Evolutionary conservation across 2,329 filamentous ascomycete genomes (phyloP).

Genomic region (Leptodontidium sp.): DNA sequence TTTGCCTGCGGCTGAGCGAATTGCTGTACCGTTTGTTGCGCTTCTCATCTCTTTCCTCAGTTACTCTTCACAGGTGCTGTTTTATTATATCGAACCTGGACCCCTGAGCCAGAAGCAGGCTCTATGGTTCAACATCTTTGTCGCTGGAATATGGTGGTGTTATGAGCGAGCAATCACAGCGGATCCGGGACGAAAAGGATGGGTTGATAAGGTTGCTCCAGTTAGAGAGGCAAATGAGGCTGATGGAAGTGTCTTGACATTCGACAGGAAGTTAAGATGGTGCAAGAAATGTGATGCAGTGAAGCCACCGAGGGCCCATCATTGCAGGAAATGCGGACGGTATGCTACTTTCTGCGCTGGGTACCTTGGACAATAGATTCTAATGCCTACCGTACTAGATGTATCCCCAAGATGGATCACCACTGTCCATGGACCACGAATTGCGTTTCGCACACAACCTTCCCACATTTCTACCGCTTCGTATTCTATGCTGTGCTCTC

Average conservation of each 20-base stretch:
- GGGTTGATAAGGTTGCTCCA: slow-evolving; percentile 36
- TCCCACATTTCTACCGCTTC: slow-evolving; percentile 85
- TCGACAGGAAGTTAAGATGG: slow-evolving; percentile 58
- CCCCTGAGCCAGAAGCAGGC: slow-evolving; percentile 65
- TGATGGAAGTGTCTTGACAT: slow-evolving; percentile 37
- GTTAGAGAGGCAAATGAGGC: slow-evolving; percentile 35
- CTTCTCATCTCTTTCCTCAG: slow-evolving; percentile 73
- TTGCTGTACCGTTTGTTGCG: slow-evolving; percentile 75
- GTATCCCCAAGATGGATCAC: slow-evolving; percentile 84
- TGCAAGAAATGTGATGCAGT: slow-evolving; percentile 78
- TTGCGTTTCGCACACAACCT: slow-evolving; percentile 83
- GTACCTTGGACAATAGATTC: background rate
- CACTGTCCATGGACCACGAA: slow-evolving; percentile 88
- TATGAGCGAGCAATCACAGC: slow-evolving; percentile 70
- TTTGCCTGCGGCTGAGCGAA: slow-evolving; percentile 42
- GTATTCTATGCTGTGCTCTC: slow-evolving; percentile 72
- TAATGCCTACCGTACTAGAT: slow-evolving; percentile 51
- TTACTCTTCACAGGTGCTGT: slow-evolving; percentile 77
- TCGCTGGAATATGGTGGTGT: slow-evolving; percentile 71
- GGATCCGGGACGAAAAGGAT: slow-evolving; percentile 62
- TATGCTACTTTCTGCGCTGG: slow-evolving; percentile 39
- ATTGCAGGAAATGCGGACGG: slow-evolving; percentile 79
- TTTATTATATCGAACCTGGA: slow-evolving; percentile 67
- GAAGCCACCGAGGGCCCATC: slow-evolving; percentile 81
- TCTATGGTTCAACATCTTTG: slow-evolving; percentile 70